Evolutionary conservation across 331 rosid species (phyloP), one percentile per base, ranked within the genome.

Genomic region (Saraca asoca): DNA sequence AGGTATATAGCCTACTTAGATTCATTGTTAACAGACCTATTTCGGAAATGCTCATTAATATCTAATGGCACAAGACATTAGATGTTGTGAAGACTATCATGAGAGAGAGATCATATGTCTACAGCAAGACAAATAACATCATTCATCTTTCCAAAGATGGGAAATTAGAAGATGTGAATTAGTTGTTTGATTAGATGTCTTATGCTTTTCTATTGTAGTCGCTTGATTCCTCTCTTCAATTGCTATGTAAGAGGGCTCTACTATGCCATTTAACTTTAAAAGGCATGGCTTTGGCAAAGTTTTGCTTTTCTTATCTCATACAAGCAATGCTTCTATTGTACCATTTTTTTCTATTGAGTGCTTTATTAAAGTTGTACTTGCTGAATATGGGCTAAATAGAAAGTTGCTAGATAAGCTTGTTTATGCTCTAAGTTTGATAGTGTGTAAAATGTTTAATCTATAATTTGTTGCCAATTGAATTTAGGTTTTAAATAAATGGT

Each of bases 71-170:
- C 91, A 93, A 96, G 73, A 88, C 96, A 33, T 61, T 93, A 45
- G 80, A 87, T 52, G 85, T 86, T 18, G 86, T 95, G 49, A 93
- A 90, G 88, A 80, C 90, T 38, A 75, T 93, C 73, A 82, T 90
- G 38, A 85, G 79, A 75, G 95, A 93, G 62, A 86, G 82, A 62
- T 39, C 67, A 1, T 81, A 46, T 63, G 98, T 86, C 35, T 76
- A 81, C 81, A 86, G 69, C 79, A 87, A 85, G 82, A 73, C 83
- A 19, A 91, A 90, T 79, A 53, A 81, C 65, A 73, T 84, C 64
- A 85, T 93, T 79, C 81, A 69, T 76, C 91, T 93, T 62, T 87
- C 90, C 50, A 62, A 74, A 45, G 96, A 84, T 59, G 90, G 81
- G 83, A 93, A 84, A 80, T 68, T 85, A 75, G 83, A 87, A 81